Base-by-base conservation (phyloP, 2,329 filamentous ascomycete genomes). In the Harringtonia aguacate region DNA sequence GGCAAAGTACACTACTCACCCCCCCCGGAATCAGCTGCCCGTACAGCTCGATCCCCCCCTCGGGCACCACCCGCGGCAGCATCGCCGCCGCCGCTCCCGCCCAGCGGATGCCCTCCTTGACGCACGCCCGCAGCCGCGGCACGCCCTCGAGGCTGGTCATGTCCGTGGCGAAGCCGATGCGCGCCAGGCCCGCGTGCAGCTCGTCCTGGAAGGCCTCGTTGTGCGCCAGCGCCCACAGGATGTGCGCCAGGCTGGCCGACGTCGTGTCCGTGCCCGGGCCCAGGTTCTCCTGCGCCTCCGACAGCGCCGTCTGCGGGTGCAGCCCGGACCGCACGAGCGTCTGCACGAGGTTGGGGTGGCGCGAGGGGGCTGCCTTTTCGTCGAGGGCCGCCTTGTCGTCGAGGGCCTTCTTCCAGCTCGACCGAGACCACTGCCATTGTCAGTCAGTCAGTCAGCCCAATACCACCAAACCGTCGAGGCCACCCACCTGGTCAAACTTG, bases 201-300 rank as follows among this genome's bases (percentile, higher is more conserved):
- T n/a, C 38, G 15, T 48, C 41, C 21, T 48, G 46, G 30, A 42
- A 48, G 9, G 14, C 8, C 2, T 9, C 10, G 8, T 46, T 48
- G 20, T 48, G 41, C 1, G 46, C 41, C 8, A 48, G 41, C 2
- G 46, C 46, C 44, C 44, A 48, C 22, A 48, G 41, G 10, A 46
- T 35, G 28, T 48, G 46, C 8, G 44, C 44, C 10, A 48, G 22
- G 30, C 34, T 46, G 24, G 44, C 46, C 2, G 46, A 48, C 1
- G 46, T 46, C 4, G 46, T 48, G 38, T 48, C 46, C 1, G 46
- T 48, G 20, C 46, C 46, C 13, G 46, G 46, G 15, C 46, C 46
- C n/a, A 48, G 36, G n/a, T 48, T 48, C 27, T 48, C 46, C 14
- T 46, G 44, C 15, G 46, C 46, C 29, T 48, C 46, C 1, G 44